Evolutionary conservation across 768 basidiomycete genomes (phyloP), one percentile per base, ranked within the genome.

Genomic region (Gelatoporia subvermispora): DNA sequence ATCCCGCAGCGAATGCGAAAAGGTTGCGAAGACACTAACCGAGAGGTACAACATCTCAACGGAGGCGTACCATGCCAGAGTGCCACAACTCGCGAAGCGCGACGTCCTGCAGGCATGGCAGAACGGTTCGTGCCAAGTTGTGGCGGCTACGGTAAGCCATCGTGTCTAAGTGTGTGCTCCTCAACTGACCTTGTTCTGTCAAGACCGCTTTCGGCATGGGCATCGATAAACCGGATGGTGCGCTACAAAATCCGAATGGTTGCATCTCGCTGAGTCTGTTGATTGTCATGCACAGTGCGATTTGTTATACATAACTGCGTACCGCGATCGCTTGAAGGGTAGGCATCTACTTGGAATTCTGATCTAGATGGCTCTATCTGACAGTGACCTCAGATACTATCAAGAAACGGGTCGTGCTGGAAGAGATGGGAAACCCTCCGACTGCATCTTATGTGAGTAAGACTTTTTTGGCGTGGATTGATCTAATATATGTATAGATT

Each of bases 381-480:
- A 31, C 41, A 13, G 13, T 5, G 28, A 31, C 13, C 28, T 31
- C 28, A 89, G 88, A 2, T 89, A 89, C 60, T 93, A 93, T 59
- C 93, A 98, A 70, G 96, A 99, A 69, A 98, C 95, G 0, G 96
- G 96, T 5, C 82, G 96, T 49, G 96, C 94, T n/a, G 96, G 96
- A 4, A 80, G 96, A 49, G 96, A 99, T 61, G 92, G 91, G 4
- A 65, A 76, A 55, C 77, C 80, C 1, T 85, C 96, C 0, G 82
- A 87, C 44, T 99, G 96, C 66, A 66, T 96, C 11, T 77, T 98
- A 9, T 93, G 92, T 95, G 63, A 60, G 85, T 68, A 31, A 7
- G 5, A 5, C 5, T 31, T 31, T 31, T n/a, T n/a, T n/a, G n/a
- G n/a, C n/a, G 28, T 31, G 7, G 13, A 31, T 31, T 31, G 28